These are phyloP conservation scores for Amyloporia xantha DNA, from an alignment of 768 basidiomycete species.

Conservation along the genomic window DNA sequence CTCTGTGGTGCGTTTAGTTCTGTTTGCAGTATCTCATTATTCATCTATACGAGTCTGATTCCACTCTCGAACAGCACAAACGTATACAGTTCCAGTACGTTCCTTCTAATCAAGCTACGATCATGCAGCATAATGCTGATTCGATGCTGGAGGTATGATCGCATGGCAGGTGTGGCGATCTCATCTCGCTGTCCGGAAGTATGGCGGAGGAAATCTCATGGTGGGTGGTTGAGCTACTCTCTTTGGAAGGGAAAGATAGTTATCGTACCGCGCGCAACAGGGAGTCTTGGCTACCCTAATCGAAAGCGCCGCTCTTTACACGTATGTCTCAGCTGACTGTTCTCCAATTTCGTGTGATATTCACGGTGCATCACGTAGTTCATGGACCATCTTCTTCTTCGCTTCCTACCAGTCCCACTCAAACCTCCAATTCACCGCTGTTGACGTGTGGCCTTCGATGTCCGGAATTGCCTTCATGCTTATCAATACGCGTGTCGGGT, in stretches of 20 bases:
- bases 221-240: neutral
- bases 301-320: constrained; percentile 1
- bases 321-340: neutral
- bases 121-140: neutral
- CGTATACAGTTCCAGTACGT: neutral
- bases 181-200: neutral
- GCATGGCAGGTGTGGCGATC: neutral
- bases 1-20: neutral
- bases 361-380: neutral
- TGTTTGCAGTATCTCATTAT: neutral
- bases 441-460: neutral
- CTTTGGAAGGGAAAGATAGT: neutral
- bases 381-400: neutral
- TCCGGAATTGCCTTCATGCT: neutral
- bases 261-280: neutral
- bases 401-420: neutral
- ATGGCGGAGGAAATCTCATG: neutral
- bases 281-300: neutral
- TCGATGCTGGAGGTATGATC: neutral
- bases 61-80: neutral
- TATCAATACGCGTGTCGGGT: neutral
- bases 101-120: neutral
- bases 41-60: neutral
- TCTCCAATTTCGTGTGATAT: neutral
- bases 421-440: neutral